A percentile compares a stretch with the other conserved stretches of the same genome.
Evolutionary conservation across 2,329 filamentous ascomycete genomes (phyloP).

Genomic region (Fusarium brachygibbosum): DNA sequence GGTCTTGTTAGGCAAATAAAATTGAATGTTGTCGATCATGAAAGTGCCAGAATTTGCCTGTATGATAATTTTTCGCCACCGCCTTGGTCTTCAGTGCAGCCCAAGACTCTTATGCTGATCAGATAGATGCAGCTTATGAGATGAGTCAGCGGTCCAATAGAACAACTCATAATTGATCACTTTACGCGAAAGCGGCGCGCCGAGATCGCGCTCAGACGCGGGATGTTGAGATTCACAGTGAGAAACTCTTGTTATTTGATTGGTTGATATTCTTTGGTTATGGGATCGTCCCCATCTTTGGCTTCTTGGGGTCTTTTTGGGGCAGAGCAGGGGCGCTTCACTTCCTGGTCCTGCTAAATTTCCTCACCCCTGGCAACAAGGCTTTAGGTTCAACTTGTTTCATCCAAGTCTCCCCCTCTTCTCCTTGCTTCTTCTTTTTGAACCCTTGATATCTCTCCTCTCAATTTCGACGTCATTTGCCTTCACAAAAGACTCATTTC

Average conservation of each 20-base stretch:
- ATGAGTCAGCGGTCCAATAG: constrained; percentile 41
- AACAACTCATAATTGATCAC: constrained; percentile 24
- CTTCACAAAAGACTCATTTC: neutral
- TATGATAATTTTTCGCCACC: constrained; percentile 24
- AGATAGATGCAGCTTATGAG: constrained; percentile 19
- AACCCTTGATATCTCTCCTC: constrained; percentile 34
- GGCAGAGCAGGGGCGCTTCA: constrained; percentile 19
- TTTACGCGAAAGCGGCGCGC: constrained; percentile 53
- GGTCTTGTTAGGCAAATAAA: neutral
- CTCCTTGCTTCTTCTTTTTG: constrained; percentile 26
- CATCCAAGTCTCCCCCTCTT: constrained; percentile 17
- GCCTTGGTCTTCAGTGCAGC: constrained; percentile 12
- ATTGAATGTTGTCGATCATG: constrained; percentile 6
- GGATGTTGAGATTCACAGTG: constrained; percentile 14
- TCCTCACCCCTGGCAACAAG: constrained; percentile 40
- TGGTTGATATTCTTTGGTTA: constrained; percentile 10
- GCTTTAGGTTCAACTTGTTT: constrained; percentile 20
- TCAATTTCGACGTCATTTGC: constrained; percentile 37
- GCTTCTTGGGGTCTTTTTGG: constrained; percentile 14
- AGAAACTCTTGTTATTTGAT: constrained; percentile 26
- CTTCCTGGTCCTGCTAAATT: constrained; percentile 13
- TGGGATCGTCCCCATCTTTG: constrained; percentile 22
- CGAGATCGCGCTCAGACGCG: constrained; percentile 38
- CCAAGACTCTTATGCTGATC: constrained; percentile 13
- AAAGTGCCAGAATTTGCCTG: constrained; percentile 15